Percentiles rank a stretch among this genome's conserved stretches.
phyloP scores from a whole-genome alignment of 768 basidiomycete species.

The Agrocybe praecox region DNA sequence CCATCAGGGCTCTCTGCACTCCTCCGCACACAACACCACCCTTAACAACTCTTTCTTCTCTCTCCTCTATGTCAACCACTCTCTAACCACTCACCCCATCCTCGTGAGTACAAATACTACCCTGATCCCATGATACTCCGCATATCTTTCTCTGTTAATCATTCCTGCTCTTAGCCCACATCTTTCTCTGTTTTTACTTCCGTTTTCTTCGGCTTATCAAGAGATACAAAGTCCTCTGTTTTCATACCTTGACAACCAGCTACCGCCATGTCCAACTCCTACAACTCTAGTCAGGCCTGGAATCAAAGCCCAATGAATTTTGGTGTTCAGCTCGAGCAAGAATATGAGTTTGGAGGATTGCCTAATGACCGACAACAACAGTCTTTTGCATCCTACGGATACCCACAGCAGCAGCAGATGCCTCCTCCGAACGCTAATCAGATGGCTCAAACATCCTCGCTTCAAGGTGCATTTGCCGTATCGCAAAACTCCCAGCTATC shows the following conservation, averaged over 20 bases:
- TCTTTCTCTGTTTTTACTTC: background rate
- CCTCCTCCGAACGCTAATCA: slow-evolving; percentile 1
- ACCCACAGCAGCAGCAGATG: slow-evolving; percentile 14
- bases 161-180: background rate
- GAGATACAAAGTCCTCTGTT: background rate
- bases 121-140: background rate
- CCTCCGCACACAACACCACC: too few relatives aligned
- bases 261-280: slow-evolving; percentile 22
- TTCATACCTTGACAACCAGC: background rate
- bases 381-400: slow-evolving; percentile 15
- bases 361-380: slow-evolving; percentile 15
- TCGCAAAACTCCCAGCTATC: slow-evolving; percentile 19
- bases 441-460: slow-evolving; percentile 18
- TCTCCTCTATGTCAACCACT: too few relatives aligned
- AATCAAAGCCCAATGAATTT: slow-evolving; percentile 26
- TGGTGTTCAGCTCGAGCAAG: slow-evolving; percentile 33
- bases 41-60: background rate
- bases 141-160: slow-evolving; percentile 1
- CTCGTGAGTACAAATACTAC: background rate
- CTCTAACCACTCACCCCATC: too few relatives aligned
- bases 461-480: slow-evolving; percentile 21
- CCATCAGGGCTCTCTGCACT: background rate
- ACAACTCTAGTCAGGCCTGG: slow-evolving; percentile 26
- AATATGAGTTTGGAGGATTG: slow-evolving; percentile 30
- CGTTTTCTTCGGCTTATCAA: slow-evolving; percentile 6